Percentiles rank a stretch among this genome's conserved stretches.
These are phyloP conservation scores for Aspergillus aculeatus DNA, from an alignment of 2,329 filamentous ascomycete species.

Conservation along the genomic window DNA sequence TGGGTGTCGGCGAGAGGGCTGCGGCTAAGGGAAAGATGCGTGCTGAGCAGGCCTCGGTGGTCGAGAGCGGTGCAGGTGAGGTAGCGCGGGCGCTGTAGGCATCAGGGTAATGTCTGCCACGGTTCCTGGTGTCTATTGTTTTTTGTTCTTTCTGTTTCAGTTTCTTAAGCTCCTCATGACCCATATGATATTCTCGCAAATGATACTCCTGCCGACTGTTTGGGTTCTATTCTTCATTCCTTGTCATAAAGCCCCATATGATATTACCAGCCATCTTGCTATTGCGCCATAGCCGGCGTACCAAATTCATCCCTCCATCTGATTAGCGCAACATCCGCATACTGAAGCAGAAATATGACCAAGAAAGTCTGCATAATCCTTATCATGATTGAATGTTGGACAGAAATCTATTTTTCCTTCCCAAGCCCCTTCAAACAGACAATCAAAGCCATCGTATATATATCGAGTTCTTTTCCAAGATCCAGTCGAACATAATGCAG, in stretches of 20 bases:
- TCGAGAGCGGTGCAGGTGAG: constrained; percentile 60
- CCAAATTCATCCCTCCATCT: neutral
- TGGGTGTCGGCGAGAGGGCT: constrained; percentile 89
- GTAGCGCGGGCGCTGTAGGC: constrained; percentile 54
- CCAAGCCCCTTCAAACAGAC: neutral
- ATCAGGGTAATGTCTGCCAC: neutral
- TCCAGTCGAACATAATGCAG: neutral
- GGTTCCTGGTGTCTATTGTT: constrained; percentile 13
- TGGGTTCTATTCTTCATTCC: neutral
- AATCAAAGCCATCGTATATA: neutral
- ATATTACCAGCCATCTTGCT: neutral
- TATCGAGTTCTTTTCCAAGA: neutral
- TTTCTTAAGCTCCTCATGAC: neutral
- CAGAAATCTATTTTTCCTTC: neutral
- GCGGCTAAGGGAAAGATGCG: constrained; percentile 56
- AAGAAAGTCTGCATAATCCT: neutral
- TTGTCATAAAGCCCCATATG: neutral
- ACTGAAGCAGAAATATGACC: neutral
- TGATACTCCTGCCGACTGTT: constrained; percentile 10
- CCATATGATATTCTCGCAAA: constrained; percentile 9
- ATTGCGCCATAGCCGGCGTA: neutral
- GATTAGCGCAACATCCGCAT: neutral
- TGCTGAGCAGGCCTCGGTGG: constrained; percentile 53
- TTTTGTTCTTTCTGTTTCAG: neutral
- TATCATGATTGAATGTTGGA: neutral